Base-by-base conservation (phyloP, 768 basidiomycete genomes). In the Lentinula lateritia region DNA sequence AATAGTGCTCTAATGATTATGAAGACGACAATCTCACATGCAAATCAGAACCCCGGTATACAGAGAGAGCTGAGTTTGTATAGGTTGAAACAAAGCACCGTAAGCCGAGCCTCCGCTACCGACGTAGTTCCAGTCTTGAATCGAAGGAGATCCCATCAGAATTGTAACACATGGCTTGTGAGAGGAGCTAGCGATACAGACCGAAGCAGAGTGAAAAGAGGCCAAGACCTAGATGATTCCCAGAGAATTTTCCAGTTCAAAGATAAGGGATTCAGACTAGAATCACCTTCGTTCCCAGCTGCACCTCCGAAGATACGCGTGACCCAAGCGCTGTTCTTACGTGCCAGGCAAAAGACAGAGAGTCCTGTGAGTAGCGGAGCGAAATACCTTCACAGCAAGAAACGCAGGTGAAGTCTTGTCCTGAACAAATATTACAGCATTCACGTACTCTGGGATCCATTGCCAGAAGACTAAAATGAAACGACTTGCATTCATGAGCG, bases 301-400 rank as follows among this genome's bases (percentile, higher is more conserved):
- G 74, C 70, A 2, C 83, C 83, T 28, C 83, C 83, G 59, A 84
- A 83, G 2, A 84, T 42, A 13, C 77, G 73, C 2, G 78, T 80
- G 63, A 80, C 72, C 53, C 75, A 67, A 48, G 76, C 64, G 55
- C 70, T 72, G n/a, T 75, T 69, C 0, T 59, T 64, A 10, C 71
- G 68, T 2, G 80, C 76, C 41, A 83, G 68, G 63, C 81, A 83
- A 65, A 83, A 72, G 57, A 78, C 68, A 61, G 67, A 76, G 64
- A 80, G 54, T 39, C 78, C 78, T 55, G 76, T 79, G 15, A 80
- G 70, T 39, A 81, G 70, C 0, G 82, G 82, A 64, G 83, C 82
- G 46, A 78, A 72, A 65, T 75, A 60, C 36, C 58, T 48, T 53
- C 5, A n/a, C 52, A 6, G 28, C n/a, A 34, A 16, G 5, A 18